Evolutionary conservation across 83 land plant species (phyloP).

Genomic region (Picea abies): DNA sequence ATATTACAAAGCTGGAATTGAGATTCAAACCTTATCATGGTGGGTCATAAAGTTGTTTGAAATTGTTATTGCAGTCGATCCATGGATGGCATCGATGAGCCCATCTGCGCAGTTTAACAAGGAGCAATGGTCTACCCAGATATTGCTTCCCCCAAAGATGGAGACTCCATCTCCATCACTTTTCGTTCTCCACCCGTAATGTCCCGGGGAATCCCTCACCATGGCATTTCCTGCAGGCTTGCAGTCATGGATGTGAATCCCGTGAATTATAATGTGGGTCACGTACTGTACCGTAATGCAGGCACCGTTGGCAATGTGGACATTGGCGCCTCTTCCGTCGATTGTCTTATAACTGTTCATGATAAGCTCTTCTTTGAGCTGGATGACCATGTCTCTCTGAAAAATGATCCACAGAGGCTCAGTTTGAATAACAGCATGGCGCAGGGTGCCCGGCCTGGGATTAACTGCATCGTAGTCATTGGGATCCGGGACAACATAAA

Average conservation of each 20-base stretch:
- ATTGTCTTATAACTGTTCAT: slow-evolving; percentile 29
- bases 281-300: slow-evolving; percentile 31
- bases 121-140: slow-evolving; percentile 17
- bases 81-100: not conserved
- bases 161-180: slow-evolving; percentile 25
- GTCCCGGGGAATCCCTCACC: slow-evolving; percentile 18
- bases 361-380: slow-evolving; percentile 28
- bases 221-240: slow-evolving; percentile 15
- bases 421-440: slow-evolving; percentile 29
- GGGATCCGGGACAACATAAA: not conserved
- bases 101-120: no score
- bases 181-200: slow-evolving; percentile 18
- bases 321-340: slow-evolving; percentile 25
- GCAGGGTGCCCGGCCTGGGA: slow-evolving; percentile 31
- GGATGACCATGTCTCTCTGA: slow-evolving; percentile 20
- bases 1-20: not conserved
- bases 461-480: no score
- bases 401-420: slow-evolving; percentile 30
- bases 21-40: no score
- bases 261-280: slow-evolving; percentile 27
- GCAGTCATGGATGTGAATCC: slow-evolving; percentile 24
- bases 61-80: slow-evolving; percentile 33
- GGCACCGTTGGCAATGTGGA: slow-evolving; percentile 25
- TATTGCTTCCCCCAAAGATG: slow-evolving; percentile 7
- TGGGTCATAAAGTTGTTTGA: slow-evolving; percentile 29